phyloP scores from a whole-genome alignment of 2,329 filamentous ascomycete genomes.

The Esteya vermicola region DNA sequence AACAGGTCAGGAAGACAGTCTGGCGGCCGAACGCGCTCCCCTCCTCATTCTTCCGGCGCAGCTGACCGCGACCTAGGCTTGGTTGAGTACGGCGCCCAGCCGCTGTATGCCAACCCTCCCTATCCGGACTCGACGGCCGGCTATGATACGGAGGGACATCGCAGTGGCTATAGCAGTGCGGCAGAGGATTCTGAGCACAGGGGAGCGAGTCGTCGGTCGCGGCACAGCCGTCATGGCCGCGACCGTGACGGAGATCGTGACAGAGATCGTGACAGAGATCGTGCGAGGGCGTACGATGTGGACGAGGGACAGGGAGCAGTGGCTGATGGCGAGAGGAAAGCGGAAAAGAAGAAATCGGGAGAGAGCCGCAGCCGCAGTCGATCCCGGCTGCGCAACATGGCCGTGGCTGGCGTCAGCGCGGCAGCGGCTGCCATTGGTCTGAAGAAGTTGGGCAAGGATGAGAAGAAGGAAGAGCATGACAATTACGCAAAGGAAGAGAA shows the following conservation, averaged over 20 bases:
- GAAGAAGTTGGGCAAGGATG: slow-evolving; percentile 43
- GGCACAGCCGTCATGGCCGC: not conserved
- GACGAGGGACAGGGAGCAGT: slow-evolving; percentile 7
- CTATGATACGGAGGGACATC: slow-evolving; percentile 14
- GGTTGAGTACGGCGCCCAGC: slow-evolving; percentile 51
- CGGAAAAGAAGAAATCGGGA: slow-evolving; percentile 20
- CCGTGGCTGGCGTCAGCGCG: slow-evolving; percentile 37
- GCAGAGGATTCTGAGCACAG: slow-evolving; percentile 21
- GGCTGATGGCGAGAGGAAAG: slow-evolving; percentile 5
- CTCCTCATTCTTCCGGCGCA: slow-evolving; percentile 30
- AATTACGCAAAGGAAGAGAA: no score
- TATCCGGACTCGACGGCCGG: no score
- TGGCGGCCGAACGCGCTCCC: slow-evolving; percentile 19
- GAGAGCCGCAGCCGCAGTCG: slow-evolving; percentile 21
- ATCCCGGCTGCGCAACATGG: slow-evolving; percentile 39
- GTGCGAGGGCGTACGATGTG: slow-evolving; percentile 5
- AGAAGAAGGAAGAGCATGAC: slow-evolving; percentile 28
- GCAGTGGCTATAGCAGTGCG: slow-evolving; percentile 27
- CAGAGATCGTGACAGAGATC: no score
- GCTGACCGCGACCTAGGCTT: slow-evolving; percentile 54
- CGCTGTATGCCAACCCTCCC: slow-evolving; percentile 29
- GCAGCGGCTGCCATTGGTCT: slow-evolving; percentile 49
- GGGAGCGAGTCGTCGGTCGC: no score
- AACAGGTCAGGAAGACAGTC: slow-evolving; percentile 14
- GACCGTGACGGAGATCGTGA: slow-evolving; percentile 9